phyloP scores from a whole-genome alignment of 169 alveolate genomes.

The Babesia gibsoni region DNA sequence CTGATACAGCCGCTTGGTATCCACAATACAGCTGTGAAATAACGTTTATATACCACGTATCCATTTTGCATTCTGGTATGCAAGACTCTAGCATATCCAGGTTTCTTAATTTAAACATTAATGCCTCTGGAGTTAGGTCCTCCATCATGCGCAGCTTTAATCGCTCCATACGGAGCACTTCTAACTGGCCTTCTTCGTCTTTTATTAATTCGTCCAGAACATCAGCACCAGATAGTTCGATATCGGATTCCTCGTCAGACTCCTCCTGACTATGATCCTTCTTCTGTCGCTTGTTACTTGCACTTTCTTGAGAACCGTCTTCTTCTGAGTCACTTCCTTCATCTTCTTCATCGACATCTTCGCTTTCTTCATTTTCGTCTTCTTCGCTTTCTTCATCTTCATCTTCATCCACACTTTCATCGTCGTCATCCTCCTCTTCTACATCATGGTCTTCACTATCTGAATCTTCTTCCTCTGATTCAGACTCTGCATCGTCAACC shows the following conservation, averaged over 20 bases:
- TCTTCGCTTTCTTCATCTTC: slow-evolving; percentile 5
- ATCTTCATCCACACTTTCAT: background rate
- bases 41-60: background rate
- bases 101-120: slow-evolving; percentile 8
- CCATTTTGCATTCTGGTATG: slow-evolving; percentile 1
- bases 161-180: slow-evolving; percentile 22
- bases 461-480: background rate
- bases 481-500: slow-evolving; percentile 12
- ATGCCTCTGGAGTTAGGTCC: slow-evolving; percentile 8
- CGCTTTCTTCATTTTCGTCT: slow-evolving; percentile 22
- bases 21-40: background rate
- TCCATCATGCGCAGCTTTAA: background rate
- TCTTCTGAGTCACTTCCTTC: background rate
- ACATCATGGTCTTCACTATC: background rate
- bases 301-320: background rate
- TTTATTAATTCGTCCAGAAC: slow-evolving; percentile 16
- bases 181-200: slow-evolving; percentile 28
- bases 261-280: background rate
- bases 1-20: background rate
- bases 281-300: background rate
- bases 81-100: slow-evolving; percentile 27
- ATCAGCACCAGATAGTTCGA: slow-evolving; percentile 17
- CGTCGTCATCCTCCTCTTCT: background rate
- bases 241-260: slow-evolving; percentile 24
- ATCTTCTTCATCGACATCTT: slow-evolving; percentile 1